Evolutionary conservation across 192 early-diverging fungal genomes (phyloP), one percentile per base, ranked within the genome.

Genomic region (Podila epicladia): DNA sequence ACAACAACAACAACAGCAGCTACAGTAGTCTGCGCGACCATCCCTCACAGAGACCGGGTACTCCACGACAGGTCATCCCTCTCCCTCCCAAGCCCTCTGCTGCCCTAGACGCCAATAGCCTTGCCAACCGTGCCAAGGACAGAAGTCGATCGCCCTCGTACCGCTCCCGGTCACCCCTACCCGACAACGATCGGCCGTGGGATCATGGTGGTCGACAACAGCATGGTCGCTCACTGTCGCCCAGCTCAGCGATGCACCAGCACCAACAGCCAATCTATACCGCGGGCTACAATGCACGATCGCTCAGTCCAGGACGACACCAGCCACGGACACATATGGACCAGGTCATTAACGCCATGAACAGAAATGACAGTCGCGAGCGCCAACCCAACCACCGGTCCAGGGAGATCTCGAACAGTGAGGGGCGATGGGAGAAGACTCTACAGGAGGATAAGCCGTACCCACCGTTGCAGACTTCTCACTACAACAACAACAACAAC

Each of bases 361-460:
- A n/a, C 20, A 35, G 31, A 17, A 35, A 22, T 2, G 11, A 20
- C 38, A 26, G 41, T 9, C 19, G 24, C 17, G 37, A 68, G 29
- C 26, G 37, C 24, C 62, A 64, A 9, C 37, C 64, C 28, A 68
- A 31, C n/a, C 64, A 70, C 0, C 69, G 65, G 24, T 48, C 64
- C 35, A 35, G 61, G 31, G 77, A 73, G 53, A 9, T 55, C 17
- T 35, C n/a, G 5, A 22, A 55, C 19, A 31, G 65, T 9, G 77
- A 73, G 4, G 66, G 77, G 3, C 65, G 77, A 5, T 80, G 77
- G 77, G 77, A 73, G 48, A 80, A 80, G 58, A 80, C 67, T 6
- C 71, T 61, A 0, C 77, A 80, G 20, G 77, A 72, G 17, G 77
- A 80, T 28, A 72, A 69, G 63, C 77, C 77, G n/a, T 80, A 80